Percentiles rank a stretch among this genome's conserved stretches.
phyloP scores from a whole-genome alignment of 2,329 filamentous ascomycete genomes.

The Blastomyces parvus region DNA sequence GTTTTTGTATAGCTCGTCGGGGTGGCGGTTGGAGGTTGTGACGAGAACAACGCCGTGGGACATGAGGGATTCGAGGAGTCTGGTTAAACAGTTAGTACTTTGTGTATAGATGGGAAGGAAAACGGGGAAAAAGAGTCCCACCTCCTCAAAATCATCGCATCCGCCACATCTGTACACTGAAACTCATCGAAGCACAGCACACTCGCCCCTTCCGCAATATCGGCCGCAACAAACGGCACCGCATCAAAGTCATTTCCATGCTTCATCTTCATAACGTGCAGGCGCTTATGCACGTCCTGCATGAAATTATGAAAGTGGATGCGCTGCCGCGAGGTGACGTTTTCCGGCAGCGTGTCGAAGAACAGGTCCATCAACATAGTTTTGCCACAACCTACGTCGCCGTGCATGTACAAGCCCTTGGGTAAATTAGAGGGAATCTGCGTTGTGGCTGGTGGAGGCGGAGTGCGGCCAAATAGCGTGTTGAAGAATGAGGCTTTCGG shows the following conservation, averaged over 20 bases:
- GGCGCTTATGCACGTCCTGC: slow-evolving; percentile 87
- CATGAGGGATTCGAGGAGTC: slow-evolving; percentile 83
- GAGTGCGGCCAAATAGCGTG: slow-evolving; percentile 33
- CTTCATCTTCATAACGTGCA: slow-evolving; percentile 82
- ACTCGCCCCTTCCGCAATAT: slow-evolving; percentile 74
- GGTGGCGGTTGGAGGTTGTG: slow-evolving; percentile 94
- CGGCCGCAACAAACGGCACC: slow-evolving; percentile 85
- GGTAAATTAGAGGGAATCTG: slow-evolving; percentile 65
- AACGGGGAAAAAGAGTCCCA: slow-evolving; percentile 24
- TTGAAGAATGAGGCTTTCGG: slow-evolving; percentile 45
- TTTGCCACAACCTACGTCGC: slow-evolving; percentile 94
- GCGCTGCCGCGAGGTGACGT: slow-evolving; percentile 72
- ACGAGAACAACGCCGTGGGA: slow-evolving; percentile 93
- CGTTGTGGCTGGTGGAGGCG: slow-evolving; percentile 24
- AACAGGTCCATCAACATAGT: slow-evolving; percentile 99
- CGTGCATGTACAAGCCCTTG: slow-evolving; percentile 86
- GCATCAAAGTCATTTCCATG: slow-evolving; percentile 84
- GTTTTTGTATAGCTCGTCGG: slow-evolving; percentile 94
- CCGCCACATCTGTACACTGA: slow-evolving; percentile 94
- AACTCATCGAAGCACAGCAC: slow-evolving; percentile 98
- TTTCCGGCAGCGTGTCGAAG: slow-evolving; percentile 77
- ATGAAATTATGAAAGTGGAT: slow-evolving; percentile 99
- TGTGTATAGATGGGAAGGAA: background rate
- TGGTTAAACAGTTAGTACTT: slow-evolving; percentile 17
- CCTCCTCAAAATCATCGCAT: slow-evolving; percentile 92